Evolutionary conservation across 1,139 yeast genomes (phyloP), one percentile per base, ranked within the genome.

Genomic region (Lodderomyces jiufengensis): DNA sequence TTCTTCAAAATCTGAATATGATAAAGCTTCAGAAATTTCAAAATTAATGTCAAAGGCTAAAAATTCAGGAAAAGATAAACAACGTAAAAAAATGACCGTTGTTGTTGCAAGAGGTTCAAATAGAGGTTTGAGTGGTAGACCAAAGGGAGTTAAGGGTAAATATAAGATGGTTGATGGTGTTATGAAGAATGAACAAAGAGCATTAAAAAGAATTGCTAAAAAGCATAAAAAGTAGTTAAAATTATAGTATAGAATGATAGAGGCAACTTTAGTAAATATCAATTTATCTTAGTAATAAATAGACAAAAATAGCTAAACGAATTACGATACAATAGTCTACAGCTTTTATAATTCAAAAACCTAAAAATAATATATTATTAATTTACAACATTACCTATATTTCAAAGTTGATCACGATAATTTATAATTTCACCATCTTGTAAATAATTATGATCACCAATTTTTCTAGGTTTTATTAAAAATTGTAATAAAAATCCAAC

Each of bases 151-250:
- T 50, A 87, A 83, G 64, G 99, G 98, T 66, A 88, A 87, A 59
- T 92, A 92, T 70, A 92, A 87, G 82, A 92, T 94, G 98, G 97
- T 92, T 50, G 99, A 92, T 64, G 97, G 97, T 70, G 85, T 83
- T 14, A 71, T 88, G 84, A 92, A 94, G 85, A 92, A 92, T 61
- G 99, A 92, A 64, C 90, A 84, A 69, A 74, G 98, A 50, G 97
- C 97, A 22, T 71, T 90, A 57, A 83, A 78, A 59, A 81, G 97
- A 57, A 84, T 90, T 48, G 84, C 88, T 20, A 92, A 90, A 73
- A 87, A 84, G 69, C 73, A 80, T 51, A 59, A 50, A 45, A 58
- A 61, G 47, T 53, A 48, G 23, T 8, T 12, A 4, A n/a, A n/a
- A n/a, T n/a, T n/a, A n/a, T n/a, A n/a, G n/a, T n/a, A n/a, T n/a